phyloP scores from a whole-genome alignment of 257 asterid genomes.

The Nyctanthes arbortristis region DNA sequence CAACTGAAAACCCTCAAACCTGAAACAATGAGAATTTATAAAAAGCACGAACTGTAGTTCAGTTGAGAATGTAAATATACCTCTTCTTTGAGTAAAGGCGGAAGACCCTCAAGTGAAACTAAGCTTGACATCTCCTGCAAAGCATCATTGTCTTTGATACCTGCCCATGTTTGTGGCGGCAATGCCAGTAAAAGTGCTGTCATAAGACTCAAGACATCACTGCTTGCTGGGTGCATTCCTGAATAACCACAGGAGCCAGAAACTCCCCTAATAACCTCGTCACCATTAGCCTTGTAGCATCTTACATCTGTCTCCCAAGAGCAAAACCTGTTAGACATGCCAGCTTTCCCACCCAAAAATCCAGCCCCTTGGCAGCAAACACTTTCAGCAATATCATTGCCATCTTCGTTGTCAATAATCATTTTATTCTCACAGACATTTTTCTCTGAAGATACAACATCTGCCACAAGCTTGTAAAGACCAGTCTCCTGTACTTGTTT shows the following conservation, averaged over 20 bases:
- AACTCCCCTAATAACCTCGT: conserved; percentile 38
- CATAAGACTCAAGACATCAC: conserved; percentile 57
- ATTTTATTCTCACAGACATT: conserved; percentile 18
- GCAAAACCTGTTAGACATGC: conserved; percentile 31
- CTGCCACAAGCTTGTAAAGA: conserved; percentile 53
- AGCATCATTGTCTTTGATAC: conserved; percentile 46
- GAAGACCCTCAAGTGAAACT: conserved; percentile 51
- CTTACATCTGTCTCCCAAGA: conserved; percentile 39
- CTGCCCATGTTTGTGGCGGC: conserved; percentile 70
- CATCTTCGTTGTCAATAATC: conserved; percentile 16
- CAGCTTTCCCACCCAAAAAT: conserved; percentile 37
- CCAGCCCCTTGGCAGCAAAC: conserved; percentile 52
- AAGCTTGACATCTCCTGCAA: conserved; percentile 47
- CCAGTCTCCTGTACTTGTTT: conserved; percentile 53
- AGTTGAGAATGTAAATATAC: conserved; percentile 28
- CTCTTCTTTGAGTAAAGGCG: conserved; percentile 73
- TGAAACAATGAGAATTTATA: not conserved
- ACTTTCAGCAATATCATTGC: conserved; percentile 35
- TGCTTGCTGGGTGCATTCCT: conserved; percentile 42
- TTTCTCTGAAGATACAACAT: conserved; percentile 34
- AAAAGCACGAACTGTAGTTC: not conserved
- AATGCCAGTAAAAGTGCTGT: conserved; percentile 71
- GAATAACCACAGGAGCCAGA: conserved; percentile 35
- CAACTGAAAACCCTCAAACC: not conserved
- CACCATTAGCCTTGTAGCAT: conserved; percentile 38